These are phyloP conservation scores for Barnettozyma wickerhamii DNA, from an alignment of 805 yeast species.

Conservation along the genomic window DNA sequence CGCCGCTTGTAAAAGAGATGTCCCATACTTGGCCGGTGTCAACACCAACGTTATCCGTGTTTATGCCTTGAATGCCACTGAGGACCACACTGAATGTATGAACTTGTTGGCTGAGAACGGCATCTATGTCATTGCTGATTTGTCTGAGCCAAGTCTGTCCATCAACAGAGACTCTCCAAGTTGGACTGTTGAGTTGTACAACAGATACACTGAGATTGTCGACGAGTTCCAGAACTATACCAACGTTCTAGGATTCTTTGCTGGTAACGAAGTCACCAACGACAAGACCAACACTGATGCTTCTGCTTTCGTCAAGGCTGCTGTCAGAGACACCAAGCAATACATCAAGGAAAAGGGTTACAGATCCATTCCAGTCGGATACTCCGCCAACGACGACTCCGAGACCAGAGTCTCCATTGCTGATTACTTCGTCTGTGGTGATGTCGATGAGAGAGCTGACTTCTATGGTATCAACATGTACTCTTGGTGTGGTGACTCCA, in stretches of 20 bases:
- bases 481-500: slow-evolving; percentile 78
- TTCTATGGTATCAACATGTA: slow-evolving; percentile 88
- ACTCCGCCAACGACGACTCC: slow-evolving; percentile 74
- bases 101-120: slow-evolving; percentile 62
- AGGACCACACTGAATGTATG: slow-evolving; percentile 72
- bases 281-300: slow-evolving; percentile 61
- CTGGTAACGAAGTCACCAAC: slow-evolving; percentile 83
- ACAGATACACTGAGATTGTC: slow-evolving; percentile 66
- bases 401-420: slow-evolving; percentile 64
- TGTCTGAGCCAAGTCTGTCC: slow-evolving; percentile 61
- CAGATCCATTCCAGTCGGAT: slow-evolving; percentile 74
- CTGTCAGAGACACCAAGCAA: slow-evolving; percentile 69
- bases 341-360: slow-evolving; percentile 59
- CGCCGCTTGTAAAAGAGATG: slow-evolving; percentile 61
- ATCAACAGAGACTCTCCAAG: slow-evolving; percentile 58
- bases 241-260: slow-evolving; percentile 76
- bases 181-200: slow-evolving; percentile 59
- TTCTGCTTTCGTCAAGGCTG: slow-evolving; percentile 81
- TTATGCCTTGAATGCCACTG: slow-evolving; percentile 61
- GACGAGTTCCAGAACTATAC: slow-evolving; percentile 66
- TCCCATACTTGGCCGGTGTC: slow-evolving; percentile 60
- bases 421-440: slow-evolving; percentile 76
- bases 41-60: slow-evolving; percentile 72
- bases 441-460: slow-evolving; percentile 58
- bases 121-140: slow-evolving; percentile 76